These are phyloP conservation scores for Ilyonectria sp. DNA, from an alignment of 2,329 filamentous ascomycete genomes.

Conservation along the genomic window DNA sequence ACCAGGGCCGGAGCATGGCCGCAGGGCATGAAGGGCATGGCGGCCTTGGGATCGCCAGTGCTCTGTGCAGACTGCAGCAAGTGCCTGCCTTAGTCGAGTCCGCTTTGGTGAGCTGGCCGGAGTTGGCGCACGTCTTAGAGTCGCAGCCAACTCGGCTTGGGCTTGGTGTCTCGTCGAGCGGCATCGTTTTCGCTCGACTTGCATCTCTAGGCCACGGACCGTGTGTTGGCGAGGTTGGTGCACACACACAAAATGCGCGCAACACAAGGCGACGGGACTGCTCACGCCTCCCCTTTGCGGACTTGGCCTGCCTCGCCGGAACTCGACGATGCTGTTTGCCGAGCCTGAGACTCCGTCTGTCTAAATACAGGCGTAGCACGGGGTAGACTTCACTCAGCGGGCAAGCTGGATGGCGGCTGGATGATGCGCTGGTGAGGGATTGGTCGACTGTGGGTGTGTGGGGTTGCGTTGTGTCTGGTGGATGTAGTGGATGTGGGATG, in stretches of 20 bases:
- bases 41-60: slow-evolving; percentile 23
- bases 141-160: slow-evolving; percentile 2
- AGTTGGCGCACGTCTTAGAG: slow-evolving; percentile 34
- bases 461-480: slow-evolving; percentile 18
- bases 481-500: slow-evolving; percentile 19
- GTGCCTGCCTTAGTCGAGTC: slow-evolving; percentile 23
- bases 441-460: slow-evolving; percentile 11
- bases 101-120: slow-evolving; percentile 46
- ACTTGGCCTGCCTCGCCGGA: no score
- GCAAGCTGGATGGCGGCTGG: slow-evolving; percentile 7
- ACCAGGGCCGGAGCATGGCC: neutral
- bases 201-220: neutral
- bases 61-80: slow-evolving; percentile 12
- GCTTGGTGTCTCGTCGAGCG: slow-evolving; percentile 9
- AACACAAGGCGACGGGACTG: neutral
- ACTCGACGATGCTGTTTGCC: neutral
- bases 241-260: neutral
- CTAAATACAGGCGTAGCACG: neutral
- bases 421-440: neutral
- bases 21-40: neutral
- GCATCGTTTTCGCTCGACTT: neutral
- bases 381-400: neutral
- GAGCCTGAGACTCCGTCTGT: neutral
- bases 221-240: neutral
- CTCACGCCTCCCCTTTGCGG: neutral